Evolutionary conservation across 2,329 filamentous ascomycete genomes (phyloP), one percentile per base, ranked within the genome.

Genomic region (Pseudogymnoascus sp.): DNA sequence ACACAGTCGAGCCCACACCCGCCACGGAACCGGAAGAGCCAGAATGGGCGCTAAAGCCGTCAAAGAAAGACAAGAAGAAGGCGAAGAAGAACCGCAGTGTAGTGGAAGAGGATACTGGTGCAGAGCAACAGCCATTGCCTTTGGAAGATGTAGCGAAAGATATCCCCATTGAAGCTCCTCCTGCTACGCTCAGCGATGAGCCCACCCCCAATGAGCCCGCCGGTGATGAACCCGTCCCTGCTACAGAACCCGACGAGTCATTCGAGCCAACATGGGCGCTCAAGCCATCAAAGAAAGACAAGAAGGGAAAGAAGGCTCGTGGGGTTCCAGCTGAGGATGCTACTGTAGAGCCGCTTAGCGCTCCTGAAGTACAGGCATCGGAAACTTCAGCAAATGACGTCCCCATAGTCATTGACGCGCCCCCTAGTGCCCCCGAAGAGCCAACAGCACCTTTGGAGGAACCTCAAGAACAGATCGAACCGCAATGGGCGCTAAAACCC

Each of bases 231-330:
- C 12, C 39, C 18, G 19, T 23, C 6, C 39, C 23, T 5, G 15
- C 52, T n/a, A 8, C 52, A 6, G 52, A 56, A 56, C 52, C 19
- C 26, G 52, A 30, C 21, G 48, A 56, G 15, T 21, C 18, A 18
- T 30, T 18, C 23, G 48, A 55, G 15, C 12, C 15, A 18, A 28
- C 45, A 55, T 33, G 45, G 21, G 23, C 45, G n/a, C 23, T 18
- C n/a, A 33, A 55, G 15, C 28, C 9, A 55, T 62, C 60, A 62
- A 48, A 19, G 23, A 64, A 62, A 48, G 57, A 65, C 34, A 63
- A 63, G 45, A 66, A 69, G 60, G 63, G 69, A 9, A 78, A 77
- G 68, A 76, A 77, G 67, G 61, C 45, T 26, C 37, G 37, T 12
- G 37, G 37, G 8, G 15, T 59, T 13, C 19, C 45, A 8, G 12